phyloP scores from a whole-genome alignment of 371 early-diverging fungal genomes.

The Scutellospora calospora region DNA sequence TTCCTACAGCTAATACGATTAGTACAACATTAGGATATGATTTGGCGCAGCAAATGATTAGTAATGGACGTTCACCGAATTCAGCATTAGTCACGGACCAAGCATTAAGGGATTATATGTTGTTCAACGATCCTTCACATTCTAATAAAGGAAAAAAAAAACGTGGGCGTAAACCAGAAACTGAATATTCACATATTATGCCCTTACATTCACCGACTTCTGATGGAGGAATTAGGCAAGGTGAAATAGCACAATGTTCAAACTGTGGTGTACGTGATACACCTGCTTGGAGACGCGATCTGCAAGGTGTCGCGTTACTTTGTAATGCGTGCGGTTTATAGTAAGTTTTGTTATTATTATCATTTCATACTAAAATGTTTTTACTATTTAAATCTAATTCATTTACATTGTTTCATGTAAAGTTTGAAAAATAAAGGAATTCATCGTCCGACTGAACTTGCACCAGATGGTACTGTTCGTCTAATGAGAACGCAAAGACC shows the following conservation, averaged over 20 bases:
- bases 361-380: not conserved
- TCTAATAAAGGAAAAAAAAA: constrained; percentile 4
- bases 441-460: constrained; percentile 42
- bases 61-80: not conserved
- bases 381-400: not conserved
- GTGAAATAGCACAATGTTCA: constrained; percentile 37
- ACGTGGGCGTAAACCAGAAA: not conserved
- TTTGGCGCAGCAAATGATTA: not conserved
- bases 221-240: not conserved
- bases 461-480: constrained; percentile 33
- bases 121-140: not conserved
- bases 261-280: constrained; percentile 45
- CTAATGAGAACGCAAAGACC: constrained; percentile 8
- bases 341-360: no score
- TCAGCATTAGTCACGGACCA: not conserved
- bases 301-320: constrained; percentile 38
- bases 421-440: constrained; percentile 41
- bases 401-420: not conserved
- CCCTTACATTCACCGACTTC: not conserved
- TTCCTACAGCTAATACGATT: not conserved
- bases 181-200: not conserved
- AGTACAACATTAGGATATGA: not conserved
- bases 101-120: not conserved
- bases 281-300: constrained; percentile 45
- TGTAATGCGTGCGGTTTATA: constrained; percentile 47